Evolutionary conservation across 148 eudicot genomes (phyloP).

Genomic region (Vaccinium vitisidaea): DNA sequence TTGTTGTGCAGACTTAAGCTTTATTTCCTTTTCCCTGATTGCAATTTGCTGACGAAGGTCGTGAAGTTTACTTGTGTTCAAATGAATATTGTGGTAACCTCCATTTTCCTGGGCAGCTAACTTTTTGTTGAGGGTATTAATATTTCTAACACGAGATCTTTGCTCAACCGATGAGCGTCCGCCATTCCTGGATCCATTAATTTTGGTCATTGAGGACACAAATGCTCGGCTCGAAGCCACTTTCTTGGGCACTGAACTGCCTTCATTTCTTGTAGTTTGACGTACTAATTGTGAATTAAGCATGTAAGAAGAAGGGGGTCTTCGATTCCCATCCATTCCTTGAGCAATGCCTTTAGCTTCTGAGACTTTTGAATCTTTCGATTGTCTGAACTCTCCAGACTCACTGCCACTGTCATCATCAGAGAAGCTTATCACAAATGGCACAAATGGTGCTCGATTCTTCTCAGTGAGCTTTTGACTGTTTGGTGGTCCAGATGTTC

Average conservation of each 20-base stretch:
- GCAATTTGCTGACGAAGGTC: constrained; percentile 69
- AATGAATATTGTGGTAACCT: constrained; percentile 30
- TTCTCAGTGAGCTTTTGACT: constrained; percentile 34
- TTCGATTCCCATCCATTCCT: constrained; percentile 28
- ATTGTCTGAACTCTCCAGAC: constrained; percentile 35
- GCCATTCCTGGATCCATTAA: constrained; percentile 36
- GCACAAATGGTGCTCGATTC: constrained; percentile 42
- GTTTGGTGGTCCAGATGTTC: constrained; percentile 20
- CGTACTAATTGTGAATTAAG: constrained; percentile 22
- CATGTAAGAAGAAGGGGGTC: constrained; percentile 32
- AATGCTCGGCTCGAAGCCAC: constrained; percentile 33
- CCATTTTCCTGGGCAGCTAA: constrained; percentile 33
- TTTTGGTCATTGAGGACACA: constrained; percentile 37
- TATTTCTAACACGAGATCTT: constrained; percentile 29
- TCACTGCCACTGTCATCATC: constrained; percentile 82
- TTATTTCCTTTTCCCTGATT: constrained; percentile 56
- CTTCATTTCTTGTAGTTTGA: constrained; percentile 30
- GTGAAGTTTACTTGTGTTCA: constrained; percentile 48
- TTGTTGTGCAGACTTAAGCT: constrained; percentile 43
- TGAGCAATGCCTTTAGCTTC: constrained; percentile 18
- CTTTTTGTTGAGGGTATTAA: constrained; percentile 23
- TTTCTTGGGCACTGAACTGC: constrained; percentile 32
- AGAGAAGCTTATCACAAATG: constrained; percentile 69
- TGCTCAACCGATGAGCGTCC: constrained; percentile 26
- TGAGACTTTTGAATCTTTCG: constrained; percentile 18